These are phyloP conservation scores for Blastomyces emzantsi DNA, from an alignment of 2,329 filamentous ascomycete genomes.

Conservation along the genomic window DNA sequence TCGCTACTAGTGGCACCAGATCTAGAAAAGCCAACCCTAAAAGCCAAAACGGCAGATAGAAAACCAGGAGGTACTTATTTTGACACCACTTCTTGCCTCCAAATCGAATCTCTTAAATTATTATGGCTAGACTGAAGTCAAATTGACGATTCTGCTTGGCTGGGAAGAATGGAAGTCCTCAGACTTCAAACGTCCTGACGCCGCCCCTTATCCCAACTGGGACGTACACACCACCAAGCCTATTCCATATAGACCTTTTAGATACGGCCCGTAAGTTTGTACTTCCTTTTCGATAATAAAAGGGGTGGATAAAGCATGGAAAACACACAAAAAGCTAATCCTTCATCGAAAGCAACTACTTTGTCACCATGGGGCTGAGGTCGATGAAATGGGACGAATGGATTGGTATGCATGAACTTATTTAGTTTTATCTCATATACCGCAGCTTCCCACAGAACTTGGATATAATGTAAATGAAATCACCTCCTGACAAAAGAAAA, in stretches of 20 bases:
- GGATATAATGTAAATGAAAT: background rate
- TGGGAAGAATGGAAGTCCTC: conserved; percentile 47
- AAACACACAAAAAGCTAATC: background rate
- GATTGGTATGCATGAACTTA: conserved; percentile 44
- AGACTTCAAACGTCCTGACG: conserved; percentile 51
- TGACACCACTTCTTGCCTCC: background rate
- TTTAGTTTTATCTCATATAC: background rate
- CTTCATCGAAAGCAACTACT: conserved; percentile 46
- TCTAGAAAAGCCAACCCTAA: conserved; percentile 37
- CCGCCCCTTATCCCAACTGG: conserved; percentile 59
- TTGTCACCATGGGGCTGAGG: conserved; percentile 69
- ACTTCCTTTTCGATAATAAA: background rate
- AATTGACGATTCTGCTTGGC: background rate
- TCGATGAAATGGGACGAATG: conserved; percentile 61
- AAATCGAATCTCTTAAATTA: background rate
- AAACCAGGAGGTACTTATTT: conserved; percentile 39
- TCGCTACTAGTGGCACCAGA: conserved; percentile 31
- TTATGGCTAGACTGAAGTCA: background rate
- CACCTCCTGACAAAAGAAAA: background rate
- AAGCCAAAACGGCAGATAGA: conserved; percentile 30
- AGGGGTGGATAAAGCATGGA: too few relatives aligned
- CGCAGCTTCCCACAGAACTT: background rate
- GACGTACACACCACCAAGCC: conserved; percentile 60
- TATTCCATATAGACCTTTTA: conserved; percentile 68
- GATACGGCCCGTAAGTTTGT: conserved; percentile 55